Evolutionary conservation across 176 grass and related monocot species (phyloP), one percentile per base, ranked within the genome.

Genomic region (Oryza longistaminata): DNA sequence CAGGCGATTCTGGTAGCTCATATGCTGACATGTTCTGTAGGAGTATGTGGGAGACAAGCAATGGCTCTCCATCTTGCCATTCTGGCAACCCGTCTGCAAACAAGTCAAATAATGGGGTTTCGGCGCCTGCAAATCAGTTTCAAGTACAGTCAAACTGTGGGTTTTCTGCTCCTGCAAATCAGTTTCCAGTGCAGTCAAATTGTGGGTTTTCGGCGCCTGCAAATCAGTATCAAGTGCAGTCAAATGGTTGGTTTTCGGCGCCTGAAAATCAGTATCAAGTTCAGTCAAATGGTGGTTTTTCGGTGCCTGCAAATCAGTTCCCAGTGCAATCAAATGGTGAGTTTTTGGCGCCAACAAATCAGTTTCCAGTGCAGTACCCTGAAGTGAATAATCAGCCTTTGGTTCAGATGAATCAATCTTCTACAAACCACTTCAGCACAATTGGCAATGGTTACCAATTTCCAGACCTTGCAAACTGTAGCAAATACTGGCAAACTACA

Each of bases 381-480:
- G 58, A 29, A 49, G 37, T 53, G 0, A 8, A 39, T 7, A 79
- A 73, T 8, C 49, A 45, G 17, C 34, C 27, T 72, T 76, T 25
- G 1, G 45, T 68, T 84, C 46, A 75, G 60, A 43, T 55, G 29
- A 76, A 43, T 22, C 42, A 48, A 27, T 69, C 21, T 68, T 75
- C 37, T 40, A 2, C 72, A 31, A 80, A 44, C 9, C 8, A 42
- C 50, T 86, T 80, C 7, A 50, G 72, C 19, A 7, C 26, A 34
- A 6, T 31, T 83, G 21, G 39, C 2, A 83, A 76, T 6, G 24
- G 13, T 34, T 16, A 24, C 61, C 43, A 71, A n/a, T 65, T 78
- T 81, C 9, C 34, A 2, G 58, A 60, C 29, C 58, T 68, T 79
- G 26, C 27, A 12, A 78, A 71, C 72, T 81, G 14, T 66, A 53